Evolutionary conservation across 768 basidiomycete species (phyloP), one percentile per base, ranked within the genome.

Genomic region (Mycena rebaudengoi): DNA sequence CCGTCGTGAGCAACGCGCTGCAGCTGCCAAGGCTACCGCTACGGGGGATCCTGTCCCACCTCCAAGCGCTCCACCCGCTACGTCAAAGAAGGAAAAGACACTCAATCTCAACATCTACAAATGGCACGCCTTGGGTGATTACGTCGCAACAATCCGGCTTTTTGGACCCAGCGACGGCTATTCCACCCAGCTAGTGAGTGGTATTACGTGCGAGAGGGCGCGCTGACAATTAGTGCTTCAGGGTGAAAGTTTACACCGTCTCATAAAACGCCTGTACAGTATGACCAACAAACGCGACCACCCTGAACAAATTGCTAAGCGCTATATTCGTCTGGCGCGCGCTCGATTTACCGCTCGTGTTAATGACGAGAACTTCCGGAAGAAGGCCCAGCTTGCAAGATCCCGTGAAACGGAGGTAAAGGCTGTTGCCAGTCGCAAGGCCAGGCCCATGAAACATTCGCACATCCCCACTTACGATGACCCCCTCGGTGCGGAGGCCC

Each of bases 191-290:
- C 32, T 60, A 20, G 72, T 74, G 30, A 12, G 68, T 69, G 39
- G 1, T 46, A 25, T 39, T 41, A 2, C 18, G 13, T 5, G 35
- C 25, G 11, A 16, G 4, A 41, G 21, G 33, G 44, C 7, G 5
- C 13, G 6, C 45, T 25, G 45, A 11, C 18, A 7, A 37, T 7
- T n/a, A 12, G 25, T 37, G 10, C 10, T 37, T 29, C 56, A 84
- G 82, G 79, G 80, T 0, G 82, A 85, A 58, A 72, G 79, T 0
- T 75, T 81, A 21, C 84, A 85, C 52, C 66, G 72, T 0, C 58
- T 69, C 0, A 69, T 80, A 7, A 85, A 86, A 66, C 61, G 62
- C 0, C 70, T 79, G 32, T 85, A 83, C 48, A 59, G 62, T 0
- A 37, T 66, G 0, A 81, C 77, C 0, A 81, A 79, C 64, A 82